phyloP scores from a whole-genome alignment of 768 basidiomycete genomes.

The Suillus paluster region DNA sequence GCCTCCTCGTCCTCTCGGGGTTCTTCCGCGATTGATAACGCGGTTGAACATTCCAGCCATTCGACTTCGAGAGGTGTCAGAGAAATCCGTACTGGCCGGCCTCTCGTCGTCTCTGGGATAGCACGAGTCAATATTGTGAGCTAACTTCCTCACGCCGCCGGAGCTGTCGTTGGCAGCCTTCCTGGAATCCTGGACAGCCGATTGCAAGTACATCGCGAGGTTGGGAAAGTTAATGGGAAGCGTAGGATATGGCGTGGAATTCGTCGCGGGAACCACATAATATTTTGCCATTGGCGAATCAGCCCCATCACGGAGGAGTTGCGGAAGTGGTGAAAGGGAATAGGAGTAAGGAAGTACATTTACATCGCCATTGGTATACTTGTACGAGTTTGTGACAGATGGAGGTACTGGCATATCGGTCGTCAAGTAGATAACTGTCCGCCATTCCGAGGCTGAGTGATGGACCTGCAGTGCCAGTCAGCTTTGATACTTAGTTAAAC shows the following conservation, averaged over 20 bases:
- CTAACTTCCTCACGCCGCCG: slow-evolving; percentile 65
- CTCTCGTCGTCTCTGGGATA: slow-evolving; percentile 54
- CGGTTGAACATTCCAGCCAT: slow-evolving; percentile 63
- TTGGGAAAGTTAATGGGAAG: slow-evolving; percentile 79
- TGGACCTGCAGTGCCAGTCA: slow-evolving; percentile 51
- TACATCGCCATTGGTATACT: slow-evolving; percentile 61
- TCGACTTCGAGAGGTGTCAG: slow-evolving; percentile 43
- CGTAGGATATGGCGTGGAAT: slow-evolving; percentile 63
- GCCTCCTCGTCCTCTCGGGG: slow-evolving; percentile 51
- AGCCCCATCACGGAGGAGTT: slow-evolving; percentile 63
- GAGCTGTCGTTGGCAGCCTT: slow-evolving; percentile 61
- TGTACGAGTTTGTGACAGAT: slow-evolving; percentile 45
- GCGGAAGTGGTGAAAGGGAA: slow-evolving; percentile 58
- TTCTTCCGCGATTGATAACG: slow-evolving; percentile 57
- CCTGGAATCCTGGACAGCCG: slow-evolving; percentile 71
- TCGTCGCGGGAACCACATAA: slow-evolving; percentile 70
- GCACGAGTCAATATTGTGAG: slow-evolving; percentile 68
- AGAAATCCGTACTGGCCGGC: slow-evolving; percentile 32
- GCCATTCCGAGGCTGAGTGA: slow-evolving; percentile 64
- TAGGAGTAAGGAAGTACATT: slow-evolving; percentile 76
- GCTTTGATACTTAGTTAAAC: slow-evolving; percentile 3
- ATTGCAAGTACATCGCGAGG: slow-evolving; percentile 75
- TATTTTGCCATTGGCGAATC: slow-evolving; percentile 69
- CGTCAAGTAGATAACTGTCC: slow-evolving; percentile 76
- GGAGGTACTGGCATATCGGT: slow-evolving; percentile 69